These are phyloP conservation scores for Neofusicoccum sp. DNA, from an alignment of 2,329 filamentous ascomycete species.

Conservation along the genomic window DNA sequence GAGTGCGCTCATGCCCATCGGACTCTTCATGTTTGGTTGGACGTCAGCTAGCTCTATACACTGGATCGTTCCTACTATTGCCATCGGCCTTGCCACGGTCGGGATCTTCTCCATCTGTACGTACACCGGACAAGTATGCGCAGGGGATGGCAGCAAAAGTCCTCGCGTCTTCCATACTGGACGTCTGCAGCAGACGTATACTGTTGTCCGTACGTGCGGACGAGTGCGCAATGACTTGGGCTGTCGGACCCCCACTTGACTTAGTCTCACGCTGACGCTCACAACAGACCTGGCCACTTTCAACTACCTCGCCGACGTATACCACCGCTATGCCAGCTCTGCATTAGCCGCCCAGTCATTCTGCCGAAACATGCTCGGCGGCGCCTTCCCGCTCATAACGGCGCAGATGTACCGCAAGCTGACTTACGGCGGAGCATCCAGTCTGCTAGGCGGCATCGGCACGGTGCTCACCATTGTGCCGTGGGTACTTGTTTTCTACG, in stretches of 20 bases:
- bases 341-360: constrained; percentile 85
- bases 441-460: constrained; percentile 73
- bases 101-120: constrained; percentile 81
- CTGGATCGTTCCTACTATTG: constrained; percentile 73
- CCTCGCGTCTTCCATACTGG: too few relatives aligned
- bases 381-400: constrained; percentile 78
- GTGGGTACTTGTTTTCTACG: constrained; percentile 81
- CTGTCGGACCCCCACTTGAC: too few relatives aligned
- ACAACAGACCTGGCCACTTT: constrained; percentile 68
- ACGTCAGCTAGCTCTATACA: constrained; percentile 63
- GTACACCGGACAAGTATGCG: neutral
- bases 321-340: constrained; percentile 81
- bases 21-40: constrained; percentile 81
- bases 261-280: constrained; percentile 23
- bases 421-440: constrained; percentile 71
- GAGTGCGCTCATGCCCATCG: constrained; percentile 73
- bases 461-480: constrained; percentile 74
- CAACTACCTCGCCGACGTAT: constrained; percentile 90
- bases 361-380: constrained; percentile 81
- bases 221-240: too few relatives aligned
- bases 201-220: too few relatives aligned
- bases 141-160: too few relatives aligned
- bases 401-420: constrained; percentile 71
- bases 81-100: constrained; percentile 74
- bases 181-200: too few relatives aligned